Evolutionary conservation across 2,329 filamentous ascomycete genomes (phyloP).

Genomic region (Paradendryphiella salina): DNA sequence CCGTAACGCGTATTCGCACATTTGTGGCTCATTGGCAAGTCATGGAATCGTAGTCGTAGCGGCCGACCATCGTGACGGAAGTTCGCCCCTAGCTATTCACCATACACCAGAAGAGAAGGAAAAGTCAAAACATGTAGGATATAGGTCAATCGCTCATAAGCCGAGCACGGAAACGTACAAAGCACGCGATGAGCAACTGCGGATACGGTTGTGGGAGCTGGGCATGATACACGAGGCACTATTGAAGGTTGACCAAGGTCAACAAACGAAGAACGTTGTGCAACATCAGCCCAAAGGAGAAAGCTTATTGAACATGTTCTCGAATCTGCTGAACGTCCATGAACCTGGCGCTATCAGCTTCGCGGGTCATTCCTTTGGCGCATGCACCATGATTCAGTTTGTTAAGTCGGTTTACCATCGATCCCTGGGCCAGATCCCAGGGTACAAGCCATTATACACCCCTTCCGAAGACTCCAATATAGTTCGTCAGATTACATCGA

Average conservation of each 20-base stretch:
- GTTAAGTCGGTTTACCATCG: conserved; percentile 78
- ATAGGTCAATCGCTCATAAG: conserved; percentile 60
- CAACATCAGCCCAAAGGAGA: conserved; percentile 46
- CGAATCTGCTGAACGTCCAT: conserved; percentile 66
- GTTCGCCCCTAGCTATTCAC: conserved; percentile 72
- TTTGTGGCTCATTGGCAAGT: conserved; percentile 76
- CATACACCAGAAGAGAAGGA: conserved; percentile 58
- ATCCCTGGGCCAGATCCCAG: conserved; percentile 50
- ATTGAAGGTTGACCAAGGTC: conserved; percentile 64
- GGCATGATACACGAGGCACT: conserved; percentile 71
- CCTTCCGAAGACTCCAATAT: conserved; percentile 62
- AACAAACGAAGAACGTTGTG: conserved; percentile 51
- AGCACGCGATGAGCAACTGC: conserved; percentile 70
- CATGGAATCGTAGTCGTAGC: conserved; percentile 81
- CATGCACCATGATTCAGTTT: conserved; percentile 72
- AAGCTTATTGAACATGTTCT: conserved; percentile 62
- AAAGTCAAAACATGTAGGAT: conserved; percentile 49
- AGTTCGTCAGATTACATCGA: conserved; percentile 67
- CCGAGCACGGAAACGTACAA: conserved; percentile 67
- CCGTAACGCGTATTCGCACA: conserved; percentile 82
- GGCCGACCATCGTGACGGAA: conserved; percentile 82
- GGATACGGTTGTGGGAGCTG: conserved; percentile 78
- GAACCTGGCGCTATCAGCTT: conserved; percentile 74
- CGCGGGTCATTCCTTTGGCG: conserved; percentile 80
- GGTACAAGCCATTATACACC: conserved; percentile 63